Evolutionary conservation across 306 rosid species (phyloP), one percentile per base, ranked within the genome.

Genomic region (Quercus gilva): DNA sequence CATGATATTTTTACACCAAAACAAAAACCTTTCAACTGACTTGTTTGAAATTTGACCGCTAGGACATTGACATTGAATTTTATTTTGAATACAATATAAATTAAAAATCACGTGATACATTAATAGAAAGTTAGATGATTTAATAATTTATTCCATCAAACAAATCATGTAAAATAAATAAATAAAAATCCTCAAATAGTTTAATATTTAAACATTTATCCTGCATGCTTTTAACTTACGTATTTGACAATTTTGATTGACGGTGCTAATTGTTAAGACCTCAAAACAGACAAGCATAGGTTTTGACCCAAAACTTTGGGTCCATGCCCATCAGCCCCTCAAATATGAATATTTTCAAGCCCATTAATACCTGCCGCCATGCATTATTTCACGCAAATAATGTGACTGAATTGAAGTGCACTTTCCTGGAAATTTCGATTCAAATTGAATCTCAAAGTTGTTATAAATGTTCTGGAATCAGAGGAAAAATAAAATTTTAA

Each of bases 41-140:
- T 56, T 53, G 73, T 69, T 14, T 68, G 56, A 9, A 52, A 53
- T 78, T 78, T 84, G 86, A 77, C 84, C 35, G 68, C 72, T 57
- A 71, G 51, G 77, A 55, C 63, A 79, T 80, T 78, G 88, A 87
- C 77, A 72, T 52, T 81, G 52, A 81, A 60, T 35, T 73, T 81
- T 43, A 49, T 49, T 9, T 28, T 9, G 25, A 53, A 21, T 60
- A 45, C 25, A n/a, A 19, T 23, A 57, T 73, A 64, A 20, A 41
- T 74, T 41, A 41, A 61, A 43, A 20, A 41, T 74, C 86, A 76
- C 84, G 81, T 84, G 83, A 37, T 78, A 84, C 43, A n/a, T 52
- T 77, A 41, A 41, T 8, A 3, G 52, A 68, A 14, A 45, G 26
- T 68, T 8, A 35, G 52, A 67, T 67, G 6, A 33, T 33, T 33